Conservation (phyloP, 1,139 yeast genomes). For the Suhomyces yuchorum region DNA sequence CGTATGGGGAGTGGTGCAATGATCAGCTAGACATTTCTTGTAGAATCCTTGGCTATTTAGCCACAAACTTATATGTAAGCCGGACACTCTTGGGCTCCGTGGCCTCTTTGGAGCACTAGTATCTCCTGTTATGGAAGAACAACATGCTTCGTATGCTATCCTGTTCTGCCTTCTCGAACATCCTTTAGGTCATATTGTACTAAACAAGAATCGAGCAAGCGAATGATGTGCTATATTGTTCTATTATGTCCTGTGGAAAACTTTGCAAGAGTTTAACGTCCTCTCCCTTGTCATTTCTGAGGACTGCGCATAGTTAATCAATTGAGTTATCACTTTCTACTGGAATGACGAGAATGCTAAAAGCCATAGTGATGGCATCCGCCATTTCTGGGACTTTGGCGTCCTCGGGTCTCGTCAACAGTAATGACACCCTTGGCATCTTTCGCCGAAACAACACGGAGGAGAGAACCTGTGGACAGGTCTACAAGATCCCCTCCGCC, state of each 20-base stretch:
- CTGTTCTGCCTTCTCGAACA: too few species aligned
- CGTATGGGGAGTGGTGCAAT: constrained; percentile 81
- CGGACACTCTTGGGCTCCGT: too few species aligned
- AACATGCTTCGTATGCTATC: too few species aligned
- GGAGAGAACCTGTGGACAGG: constrained; percentile 11
- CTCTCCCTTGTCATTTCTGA: background rate
- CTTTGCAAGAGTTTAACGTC: too few species aligned
- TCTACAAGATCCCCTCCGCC: constrained; percentile 23
- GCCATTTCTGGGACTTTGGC: background rate
- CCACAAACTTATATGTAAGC: too few species aligned
- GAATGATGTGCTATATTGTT: too few species aligned
- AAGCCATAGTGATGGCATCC: background rate
- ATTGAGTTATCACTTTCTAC: background rate
- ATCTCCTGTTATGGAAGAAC: too few species aligned
- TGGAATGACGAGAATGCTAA: background rate
- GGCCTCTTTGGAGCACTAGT: too few species aligned
- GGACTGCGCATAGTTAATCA: background rate
- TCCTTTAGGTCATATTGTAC: too few species aligned
- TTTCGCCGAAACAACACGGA: constrained; percentile 2
- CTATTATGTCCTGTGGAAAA: too few species aligned
- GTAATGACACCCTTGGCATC: background rate
- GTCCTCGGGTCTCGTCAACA: background rate
- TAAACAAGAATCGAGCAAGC: too few species aligned
- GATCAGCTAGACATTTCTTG: constrained; percentile 61
- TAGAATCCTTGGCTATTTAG: background rate